phyloP scores from a whole-genome alignment of 306 rosid genomes.

The Acacia crassicarpa region DNA sequence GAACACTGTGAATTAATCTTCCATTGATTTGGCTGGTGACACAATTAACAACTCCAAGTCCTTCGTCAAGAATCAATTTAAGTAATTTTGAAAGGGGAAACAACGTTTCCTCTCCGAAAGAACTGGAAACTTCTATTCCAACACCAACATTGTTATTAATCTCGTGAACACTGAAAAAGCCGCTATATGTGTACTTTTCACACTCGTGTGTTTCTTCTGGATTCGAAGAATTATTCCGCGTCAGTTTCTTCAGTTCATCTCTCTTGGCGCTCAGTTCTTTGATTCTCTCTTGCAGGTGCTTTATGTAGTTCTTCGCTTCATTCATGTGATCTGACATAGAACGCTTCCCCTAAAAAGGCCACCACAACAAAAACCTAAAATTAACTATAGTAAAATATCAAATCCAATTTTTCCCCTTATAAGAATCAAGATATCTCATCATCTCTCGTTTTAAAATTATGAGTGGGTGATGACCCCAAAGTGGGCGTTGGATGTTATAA shows the following conservation, averaged over 20 bases:
- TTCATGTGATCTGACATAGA: slow-evolving; percentile 61
- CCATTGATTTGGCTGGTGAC: slow-evolving; percentile 48
- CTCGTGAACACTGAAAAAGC: slow-evolving; percentile 34
- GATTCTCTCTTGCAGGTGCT: slow-evolving; percentile 46
- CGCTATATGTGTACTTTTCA: slow-evolving; percentile 3
- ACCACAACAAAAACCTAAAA: slow-evolving; percentile 23
- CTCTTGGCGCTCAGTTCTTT: slow-evolving; percentile 42
- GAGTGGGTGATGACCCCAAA: too few species aligned
- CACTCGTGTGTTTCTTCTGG: slow-evolving; percentile 15
- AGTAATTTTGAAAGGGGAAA: slow-evolving; percentile 45
- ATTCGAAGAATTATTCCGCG: not conserved
- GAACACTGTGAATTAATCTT: slow-evolving; percentile 50
- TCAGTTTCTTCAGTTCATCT: slow-evolving; percentile 46
- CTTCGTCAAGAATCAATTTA: slow-evolving; percentile 41
- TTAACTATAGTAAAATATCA: not conserved
- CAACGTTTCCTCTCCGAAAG: slow-evolving; percentile 28
- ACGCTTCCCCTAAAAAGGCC: slow-evolving; percentile 68
- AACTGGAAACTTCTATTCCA: slow-evolving; percentile 42
- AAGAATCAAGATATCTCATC: too few species aligned
- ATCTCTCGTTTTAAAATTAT: too few species aligned
- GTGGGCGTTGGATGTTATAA: too few species aligned
- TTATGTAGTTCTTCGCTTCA: slow-evolving; percentile 68
- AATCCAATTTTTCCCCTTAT: not conserved
- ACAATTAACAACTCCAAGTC: slow-evolving; percentile 47
- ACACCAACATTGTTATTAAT: slow-evolving; percentile 35